Evolutionary conservation across 1,139 yeast species (phyloP).

Genomic region (Saccharomyces hybrid): DNA sequence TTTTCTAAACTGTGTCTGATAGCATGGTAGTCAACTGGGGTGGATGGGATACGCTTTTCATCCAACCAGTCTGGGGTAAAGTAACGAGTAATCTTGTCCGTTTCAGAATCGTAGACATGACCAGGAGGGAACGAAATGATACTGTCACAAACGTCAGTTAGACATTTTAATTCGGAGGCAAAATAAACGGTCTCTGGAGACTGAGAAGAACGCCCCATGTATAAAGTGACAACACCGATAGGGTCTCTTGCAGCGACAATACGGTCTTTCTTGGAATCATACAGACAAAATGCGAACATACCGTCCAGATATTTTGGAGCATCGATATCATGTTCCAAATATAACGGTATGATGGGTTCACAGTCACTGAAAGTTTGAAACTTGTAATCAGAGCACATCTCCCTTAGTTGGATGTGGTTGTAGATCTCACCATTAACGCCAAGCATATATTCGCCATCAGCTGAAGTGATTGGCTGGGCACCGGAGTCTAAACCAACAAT

Average conservation of each 20-base stretch:
- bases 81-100: slow-evolving; percentile 80
- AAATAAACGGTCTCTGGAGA: slow-evolving; percentile 74
- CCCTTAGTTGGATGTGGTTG: slow-evolving; percentile 87
- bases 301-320: slow-evolving; percentile 94
- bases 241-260: slow-evolving; percentile 97
- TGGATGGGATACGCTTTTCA: slow-evolving; percentile 60
- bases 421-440: slow-evolving; percentile 97
- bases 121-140: slow-evolving; percentile 97
- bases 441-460: slow-evolving; percentile 63
- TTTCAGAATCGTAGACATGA: slow-evolving; percentile 85
- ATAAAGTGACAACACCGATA: slow-evolving; percentile 90
- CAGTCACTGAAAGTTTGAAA: slow-evolving; percentile 90
- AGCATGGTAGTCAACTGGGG: slow-evolving; percentile 60
- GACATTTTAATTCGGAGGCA: slow-evolving; percentile 90
- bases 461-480: slow-evolving; percentile 90
- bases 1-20: slow-evolving; percentile 80
- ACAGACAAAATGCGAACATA: slow-evolving; percentile 92
- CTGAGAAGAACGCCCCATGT: slow-evolving; percentile 78
- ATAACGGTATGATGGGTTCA: slow-evolving; percentile 93
- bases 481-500: slow-evolving; percentile 94
- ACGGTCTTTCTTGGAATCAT: slow-evolving; percentile 78
- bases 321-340: slow-evolving; percentile 75
- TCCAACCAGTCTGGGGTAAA: slow-evolving; percentile 95
- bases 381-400: slow-evolving; percentile 59
- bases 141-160: slow-evolving; percentile 88